A percentile compares a stretch with the other conserved stretches of the same genome.
Evolutionary conservation across 257 asterid species (phyloP).

Genomic region (Verbena officinalis): DNA sequence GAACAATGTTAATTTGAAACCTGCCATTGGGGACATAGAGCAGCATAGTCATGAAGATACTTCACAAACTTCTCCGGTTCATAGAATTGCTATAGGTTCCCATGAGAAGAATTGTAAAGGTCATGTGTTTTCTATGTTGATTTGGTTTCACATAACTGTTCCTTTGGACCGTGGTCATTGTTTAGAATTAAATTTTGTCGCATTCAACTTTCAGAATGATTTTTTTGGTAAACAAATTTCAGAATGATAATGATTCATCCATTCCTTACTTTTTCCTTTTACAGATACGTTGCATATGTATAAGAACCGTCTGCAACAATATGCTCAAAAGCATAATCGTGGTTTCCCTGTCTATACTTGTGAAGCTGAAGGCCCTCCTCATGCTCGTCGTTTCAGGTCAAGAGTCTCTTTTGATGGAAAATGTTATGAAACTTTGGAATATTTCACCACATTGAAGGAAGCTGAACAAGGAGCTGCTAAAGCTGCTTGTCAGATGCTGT

Average conservation of each 20-base stretch:
- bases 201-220: not conserved
- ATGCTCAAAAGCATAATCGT: slow-evolving; percentile 56
- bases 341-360: slow-evolving; percentile 55
- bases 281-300: slow-evolving; percentile 55
- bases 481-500: slow-evolving; percentile 65
- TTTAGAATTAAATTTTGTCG: not conserved
- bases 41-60: slow-evolving; percentile 36
- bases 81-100: slow-evolving; percentile 28
- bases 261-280: not conserved
- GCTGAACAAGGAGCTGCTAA: slow-evolving; percentile 89
- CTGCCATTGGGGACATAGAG: slow-evolving; percentile 32
- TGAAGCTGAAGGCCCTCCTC: slow-evolving; percentile 78
- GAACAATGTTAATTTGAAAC: slow-evolving; percentile 25
- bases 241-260: slow-evolving; percentile 1
- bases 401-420: slow-evolving; percentile 54
- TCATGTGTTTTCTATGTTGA: slow-evolving; percentile 18
- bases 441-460: slow-evolving; percentile 64
- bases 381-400: slow-evolving; percentile 61
- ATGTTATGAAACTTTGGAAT: slow-evolving; percentile 50
- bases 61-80: slow-evolving; percentile 27
- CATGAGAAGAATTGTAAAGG: slow-evolving; percentile 43
- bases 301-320: slow-evolving; percentile 69
- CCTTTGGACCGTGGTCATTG: no score
- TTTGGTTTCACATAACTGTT: not conserved
- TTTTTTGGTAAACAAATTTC: not conserved